Base-by-base conservation (phyloP, 768 basidiomycete species). In the Cystobasidium tubakii region DNA sequence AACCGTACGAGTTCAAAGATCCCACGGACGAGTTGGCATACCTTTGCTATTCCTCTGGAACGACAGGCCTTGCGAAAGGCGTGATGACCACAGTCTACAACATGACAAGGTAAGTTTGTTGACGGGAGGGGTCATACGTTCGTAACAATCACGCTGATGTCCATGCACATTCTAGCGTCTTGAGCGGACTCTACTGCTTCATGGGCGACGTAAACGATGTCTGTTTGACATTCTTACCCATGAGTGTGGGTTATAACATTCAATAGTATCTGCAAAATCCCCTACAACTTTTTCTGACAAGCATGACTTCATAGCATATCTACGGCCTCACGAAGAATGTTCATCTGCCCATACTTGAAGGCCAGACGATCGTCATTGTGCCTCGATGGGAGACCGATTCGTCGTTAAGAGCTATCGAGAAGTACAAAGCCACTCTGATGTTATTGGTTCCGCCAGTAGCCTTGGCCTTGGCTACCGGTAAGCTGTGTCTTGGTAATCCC, bases 21-120 rank as follows among this genome's bases (percentile, higher is more conserved):
- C 74, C 73, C 10, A 77, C 73, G 43, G 43, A 73, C n/a, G 75
- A 65, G 0, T 57, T 75, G 21, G 76, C 76, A 0, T 78, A 73
- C 63, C 66, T 78, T 1, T 76, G 77, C 1, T 79, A 78, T 34
- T 83, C 81, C 6, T 82, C 82, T 79, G 90, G 90, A 3, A 91
- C 90, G 0, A 90, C 89, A 0, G 89, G 90, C 1, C 87, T 87
- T 75, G 87, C 90, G 1, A 92, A 92, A 81, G 90, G 86, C 6
- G 85, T 87, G 23, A 82, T 84, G 75, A 83, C 82, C n/a, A 75
- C 75, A 0, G 44, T 53, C 15, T 77, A 72, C 66, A 80, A 80
- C 67, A 77, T 80, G 73, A 78, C 76, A 0, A 73, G 57, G 57
- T 60, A 31, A 6, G 57, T 29, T 10, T 29, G 21, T n/a, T n/a